phyloP scores from a whole-genome alignment of 108 stramenopile species.

The Cyclotella cryptica region DNA sequence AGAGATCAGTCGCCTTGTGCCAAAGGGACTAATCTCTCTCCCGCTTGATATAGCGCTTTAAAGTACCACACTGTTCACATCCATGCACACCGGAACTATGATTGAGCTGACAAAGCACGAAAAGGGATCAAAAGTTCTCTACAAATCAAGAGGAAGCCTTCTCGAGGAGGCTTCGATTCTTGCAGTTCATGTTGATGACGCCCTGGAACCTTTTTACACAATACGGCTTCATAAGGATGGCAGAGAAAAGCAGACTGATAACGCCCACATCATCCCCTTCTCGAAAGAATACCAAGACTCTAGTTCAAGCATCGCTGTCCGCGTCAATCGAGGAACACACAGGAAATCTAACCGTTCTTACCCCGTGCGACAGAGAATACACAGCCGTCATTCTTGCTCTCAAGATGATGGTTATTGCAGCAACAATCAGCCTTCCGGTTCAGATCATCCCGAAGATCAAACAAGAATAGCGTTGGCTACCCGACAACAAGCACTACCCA shows the following conservation, averaged over 20 bases:
- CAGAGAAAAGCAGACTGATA: constrained; percentile 48
- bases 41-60: too few species aligned
- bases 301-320: neutral
- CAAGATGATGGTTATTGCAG: neutral
- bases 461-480: neutral
- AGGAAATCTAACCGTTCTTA: neutral
- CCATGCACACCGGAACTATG: too few species aligned
- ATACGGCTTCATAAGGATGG: constrained; percentile 22
- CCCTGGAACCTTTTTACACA: constrained; percentile 41
- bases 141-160: constrained; percentile 5
- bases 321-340: neutral
- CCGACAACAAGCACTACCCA: neutral
- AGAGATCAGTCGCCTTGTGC: too few species aligned
- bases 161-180: constrained; percentile 12
- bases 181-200: constrained; percentile 45
- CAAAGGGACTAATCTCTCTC: too few species aligned
- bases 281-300: neutral
- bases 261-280: constrained; percentile 4
- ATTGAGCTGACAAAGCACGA: neutral
- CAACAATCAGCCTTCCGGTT: neutral
- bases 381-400: too few species aligned
- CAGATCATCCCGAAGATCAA: neutral
- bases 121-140: constrained; percentile 7
- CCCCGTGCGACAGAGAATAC: neutral
- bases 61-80: too few species aligned